Evolutionary conservation across 192 early-diverging fungal species (phyloP).

Genomic region (Coemansia sp.): DNA sequence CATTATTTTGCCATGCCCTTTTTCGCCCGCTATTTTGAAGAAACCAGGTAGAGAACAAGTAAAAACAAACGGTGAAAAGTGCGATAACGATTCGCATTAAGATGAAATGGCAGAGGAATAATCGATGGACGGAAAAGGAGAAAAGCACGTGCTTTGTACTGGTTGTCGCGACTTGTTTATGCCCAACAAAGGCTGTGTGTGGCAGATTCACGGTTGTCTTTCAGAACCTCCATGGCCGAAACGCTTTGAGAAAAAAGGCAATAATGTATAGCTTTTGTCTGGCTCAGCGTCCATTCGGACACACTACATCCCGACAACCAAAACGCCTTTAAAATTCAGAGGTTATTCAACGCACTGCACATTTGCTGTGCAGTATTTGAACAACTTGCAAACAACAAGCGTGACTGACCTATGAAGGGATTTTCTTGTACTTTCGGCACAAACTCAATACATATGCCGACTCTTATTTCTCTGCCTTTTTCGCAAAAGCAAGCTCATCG

Average conservation of each 20-base stretch:
- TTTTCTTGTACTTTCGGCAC: no score
- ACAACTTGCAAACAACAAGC: background rate
- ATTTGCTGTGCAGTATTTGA: no score
- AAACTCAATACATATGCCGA: no score
- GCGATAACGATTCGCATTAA: background rate
- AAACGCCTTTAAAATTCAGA: background rate
- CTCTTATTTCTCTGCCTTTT: no score
- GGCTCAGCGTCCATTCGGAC: constrained; percentile 2
- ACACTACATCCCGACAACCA: background rate
- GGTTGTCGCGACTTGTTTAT: background rate
- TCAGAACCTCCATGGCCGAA: background rate
- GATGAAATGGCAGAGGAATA: background rate
- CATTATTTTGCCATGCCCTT: background rate
- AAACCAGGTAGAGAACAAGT: background rate
- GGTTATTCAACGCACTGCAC: background rate
- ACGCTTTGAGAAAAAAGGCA: background rate
- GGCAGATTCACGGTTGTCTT: background rate
- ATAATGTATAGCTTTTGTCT: background rate
- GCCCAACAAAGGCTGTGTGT: background rate
- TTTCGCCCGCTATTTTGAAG: background rate
- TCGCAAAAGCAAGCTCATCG: background rate
- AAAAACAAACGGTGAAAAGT: background rate
- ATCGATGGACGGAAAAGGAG: background rate
- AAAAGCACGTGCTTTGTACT: background rate
- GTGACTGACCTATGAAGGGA: background rate